Evolutionary conservation across 331 rosid genomes (phyloP).

Genomic region (Ulmus americana): DNA sequence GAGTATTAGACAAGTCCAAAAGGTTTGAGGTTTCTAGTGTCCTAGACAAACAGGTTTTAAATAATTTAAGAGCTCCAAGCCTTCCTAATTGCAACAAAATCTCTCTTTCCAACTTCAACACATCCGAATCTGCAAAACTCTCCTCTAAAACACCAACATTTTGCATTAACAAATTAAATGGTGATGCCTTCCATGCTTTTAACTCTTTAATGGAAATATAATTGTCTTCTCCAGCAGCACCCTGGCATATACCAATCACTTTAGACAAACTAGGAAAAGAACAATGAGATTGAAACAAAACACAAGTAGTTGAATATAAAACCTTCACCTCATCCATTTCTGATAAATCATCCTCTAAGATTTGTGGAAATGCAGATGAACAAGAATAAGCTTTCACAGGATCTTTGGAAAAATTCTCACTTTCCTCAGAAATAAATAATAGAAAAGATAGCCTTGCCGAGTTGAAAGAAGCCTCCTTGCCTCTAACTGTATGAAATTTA

Average conservation of each 20-base stretch:
- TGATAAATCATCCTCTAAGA: constrained; percentile 33
- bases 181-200: constrained; percentile 35
- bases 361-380: constrained; percentile 40
- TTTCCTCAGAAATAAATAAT: constrained; percentile 48
- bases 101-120: constrained; percentile 48
- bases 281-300: background rate
- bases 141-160: constrained; percentile 70
- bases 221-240: constrained; percentile 27
- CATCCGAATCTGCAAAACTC: constrained; percentile 58
- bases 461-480: constrained; percentile 49
- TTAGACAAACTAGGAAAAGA: constrained; percentile 12
- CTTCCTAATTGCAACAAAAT: constrained; percentile 55
- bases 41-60: constrained; percentile 48
- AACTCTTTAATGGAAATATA: constrained; percentile 18
- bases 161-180: constrained; percentile 59
- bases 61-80: constrained; percentile 73
- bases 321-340: constrained; percentile 54
- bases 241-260: constrained; percentile 22
- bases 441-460: constrained; percentile 47
- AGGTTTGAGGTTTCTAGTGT: constrained; percentile 36
- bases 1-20: constrained; percentile 21
- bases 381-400: constrained; percentile 40
- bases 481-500: constrained; percentile 43
- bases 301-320: constrained; percentile 10
- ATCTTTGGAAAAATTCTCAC: constrained; percentile 43